These are phyloP conservation scores for Fusarium sp. DNA, from an alignment of 2,329 filamentous ascomycete genomes.

Conservation along the genomic window DNA sequence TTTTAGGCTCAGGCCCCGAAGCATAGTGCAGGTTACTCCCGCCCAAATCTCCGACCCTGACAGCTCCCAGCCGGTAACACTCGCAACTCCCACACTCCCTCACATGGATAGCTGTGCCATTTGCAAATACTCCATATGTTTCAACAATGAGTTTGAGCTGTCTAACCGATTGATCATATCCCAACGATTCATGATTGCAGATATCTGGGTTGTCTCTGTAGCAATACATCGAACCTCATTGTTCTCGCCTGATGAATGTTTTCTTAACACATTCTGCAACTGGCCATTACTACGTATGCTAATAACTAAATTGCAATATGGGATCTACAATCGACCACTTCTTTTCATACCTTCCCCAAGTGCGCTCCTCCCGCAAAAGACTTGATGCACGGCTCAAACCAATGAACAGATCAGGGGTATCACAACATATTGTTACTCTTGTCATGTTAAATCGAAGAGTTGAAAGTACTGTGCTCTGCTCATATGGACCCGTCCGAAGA, in stretches of 20 bases:
- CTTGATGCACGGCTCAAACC: neutral
- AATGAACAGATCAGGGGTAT: constrained; percentile 1
- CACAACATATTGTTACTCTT: neutral
- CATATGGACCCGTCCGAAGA: constrained; percentile 20
- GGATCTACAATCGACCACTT: neutral
- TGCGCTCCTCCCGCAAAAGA: neutral
- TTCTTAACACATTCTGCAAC: neutral
- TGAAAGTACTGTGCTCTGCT: neutral
- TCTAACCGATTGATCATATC: neutral
- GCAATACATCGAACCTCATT: constrained; percentile 5
- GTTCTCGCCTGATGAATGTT: constrained; percentile 1
- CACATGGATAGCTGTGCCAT: neutral
- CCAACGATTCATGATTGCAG: constrained; percentile 4
- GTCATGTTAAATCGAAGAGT: neutral
- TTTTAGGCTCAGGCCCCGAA: neutral
- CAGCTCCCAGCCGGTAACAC: neutral
- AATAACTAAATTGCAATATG: neutral
- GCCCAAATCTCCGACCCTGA: neutral
- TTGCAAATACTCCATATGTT: neutral
- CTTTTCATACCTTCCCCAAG: too few relatives aligned
- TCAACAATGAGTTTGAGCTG: neutral
- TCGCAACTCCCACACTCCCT: neutral
- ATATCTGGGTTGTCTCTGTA: constrained; percentile 5
- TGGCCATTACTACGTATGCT: neutral
- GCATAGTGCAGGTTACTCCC: neutral